phyloP scores from a whole-genome alignment of 2,329 filamentous ascomycete genomes.

The Sordariomycetes sp. region DNA sequence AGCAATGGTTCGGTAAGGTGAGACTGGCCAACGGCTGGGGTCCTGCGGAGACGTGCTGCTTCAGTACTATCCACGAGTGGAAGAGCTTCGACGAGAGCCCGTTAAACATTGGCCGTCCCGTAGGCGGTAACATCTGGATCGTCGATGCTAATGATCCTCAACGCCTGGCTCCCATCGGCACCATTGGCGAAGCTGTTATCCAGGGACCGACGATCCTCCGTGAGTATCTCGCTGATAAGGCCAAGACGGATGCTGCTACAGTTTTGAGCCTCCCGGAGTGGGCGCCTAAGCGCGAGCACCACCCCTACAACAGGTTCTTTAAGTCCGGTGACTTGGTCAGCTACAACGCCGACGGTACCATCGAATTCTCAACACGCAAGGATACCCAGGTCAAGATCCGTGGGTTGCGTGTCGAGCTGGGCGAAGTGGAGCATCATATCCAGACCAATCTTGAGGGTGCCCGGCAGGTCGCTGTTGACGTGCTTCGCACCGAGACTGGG shows the following conservation, averaged over 20 bases:
- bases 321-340: neutral
- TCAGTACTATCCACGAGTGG: constrained; percentile 4
- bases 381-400: constrained; percentile 1
- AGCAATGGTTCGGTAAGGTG: constrained; percentile 4
- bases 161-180: constrained; percentile 5
- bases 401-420: neutral
- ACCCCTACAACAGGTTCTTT: neutral
- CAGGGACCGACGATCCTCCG: constrained; percentile 27
- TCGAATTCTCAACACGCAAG: neutral
- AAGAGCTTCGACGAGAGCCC: neutral
- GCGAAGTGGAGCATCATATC: neutral
- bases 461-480: neutral
- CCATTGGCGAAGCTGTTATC: constrained; percentile 7
- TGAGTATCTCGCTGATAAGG: constrained; percentile 33
- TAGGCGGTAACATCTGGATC: constrained; percentile 7
- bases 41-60: constrained; percentile 6
- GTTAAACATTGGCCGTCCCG: constrained; percentile 4
- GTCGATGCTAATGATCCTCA: constrained; percentile 5
- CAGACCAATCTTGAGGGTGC: neutral
- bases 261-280: neutral
- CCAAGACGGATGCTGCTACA: constrained; percentile 13
- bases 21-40: constrained; percentile 6
- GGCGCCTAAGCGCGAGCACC: neutral
- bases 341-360: neutral
- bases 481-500: neutral